These are phyloP conservation scores for Madurella fahalii DNA, from an alignment of 2,329 filamentous ascomycete species.

Conservation along the genomic window DNA sequence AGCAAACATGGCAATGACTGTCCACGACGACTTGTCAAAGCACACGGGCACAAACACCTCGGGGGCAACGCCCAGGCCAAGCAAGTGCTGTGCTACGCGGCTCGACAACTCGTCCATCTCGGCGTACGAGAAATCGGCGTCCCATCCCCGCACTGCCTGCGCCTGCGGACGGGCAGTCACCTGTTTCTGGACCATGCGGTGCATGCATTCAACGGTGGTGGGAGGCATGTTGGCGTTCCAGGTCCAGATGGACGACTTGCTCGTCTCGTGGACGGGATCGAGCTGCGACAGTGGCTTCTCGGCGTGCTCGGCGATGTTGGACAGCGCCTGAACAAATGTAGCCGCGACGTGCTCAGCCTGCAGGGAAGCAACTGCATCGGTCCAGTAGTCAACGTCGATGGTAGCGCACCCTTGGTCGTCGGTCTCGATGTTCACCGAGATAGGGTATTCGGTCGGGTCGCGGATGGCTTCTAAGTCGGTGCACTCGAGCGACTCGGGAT, in stretches of 20 bases:
- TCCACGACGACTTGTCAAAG: constrained; percentile 27
- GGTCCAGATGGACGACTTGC: constrained; percentile 17
- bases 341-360: constrained; percentile 22
- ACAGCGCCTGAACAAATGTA: constrained; percentile 20
- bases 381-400: constrained; percentile 26
- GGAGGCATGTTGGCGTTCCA: constrained; percentile 24
- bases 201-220: constrained; percentile 18
- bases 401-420: constrained; percentile 14
- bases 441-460: constrained; percentile 27
- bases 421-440: constrained; percentile 25
- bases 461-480: constrained; percentile 20
- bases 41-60: constrained; percentile 25
- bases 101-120: constrained; percentile 20
- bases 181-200: constrained; percentile 25
- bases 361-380: constrained; percentile 14
- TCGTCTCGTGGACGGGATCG: constrained; percentile 16
- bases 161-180: constrained; percentile 31
- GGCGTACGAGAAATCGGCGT: constrained; percentile 20
- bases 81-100: constrained; percentile 20
- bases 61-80: constrained; percentile 17
- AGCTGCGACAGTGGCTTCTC: constrained; percentile 15
- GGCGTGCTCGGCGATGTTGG: constrained; percentile 17
- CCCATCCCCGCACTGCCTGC: constrained; percentile 22
- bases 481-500: constrained; percentile 1
- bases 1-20: constrained; percentile 26